These are phyloP conservation scores for Verticillium dahliae DNA, from an alignment of 2,329 filamentous ascomycete species.

Conservation along the genomic window DNA sequence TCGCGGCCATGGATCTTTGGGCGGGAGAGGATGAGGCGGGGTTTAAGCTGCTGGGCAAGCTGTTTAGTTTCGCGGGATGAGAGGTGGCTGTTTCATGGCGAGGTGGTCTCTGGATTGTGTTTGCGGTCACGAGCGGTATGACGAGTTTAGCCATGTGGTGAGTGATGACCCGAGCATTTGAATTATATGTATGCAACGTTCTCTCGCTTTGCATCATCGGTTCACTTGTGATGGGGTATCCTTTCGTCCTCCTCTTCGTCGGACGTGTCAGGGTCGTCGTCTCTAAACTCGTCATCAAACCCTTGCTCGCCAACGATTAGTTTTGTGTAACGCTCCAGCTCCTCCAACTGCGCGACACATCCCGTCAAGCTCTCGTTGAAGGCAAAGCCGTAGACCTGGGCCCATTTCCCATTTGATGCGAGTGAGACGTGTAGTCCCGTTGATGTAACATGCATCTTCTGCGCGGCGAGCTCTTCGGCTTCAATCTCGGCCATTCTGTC, in stretches of 20 bases:
- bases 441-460: not conserved
- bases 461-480: conserved; percentile 17
- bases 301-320: conserved; percentile 50
- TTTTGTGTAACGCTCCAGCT: conserved; percentile 50
- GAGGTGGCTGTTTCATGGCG: not conserved
- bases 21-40: conserved; percentile 1
- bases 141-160: too few relatives aligned
- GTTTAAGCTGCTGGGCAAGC: not conserved
- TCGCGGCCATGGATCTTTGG: conserved; percentile 4
- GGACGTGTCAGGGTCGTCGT: not conserved
- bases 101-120: too few relatives aligned
- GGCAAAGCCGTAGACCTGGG: conserved; percentile 50
- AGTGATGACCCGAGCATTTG: too few relatives aligned
- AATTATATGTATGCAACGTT: not conserved
- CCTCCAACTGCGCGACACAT: conserved; percentile 47
- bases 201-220: not conserved
- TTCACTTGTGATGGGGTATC: not conserved
- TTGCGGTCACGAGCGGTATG: too few relatives aligned
- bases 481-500: conserved; percentile 44
- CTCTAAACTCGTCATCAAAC: conserved; percentile 6
- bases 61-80: not conserved
- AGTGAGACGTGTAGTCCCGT: not conserved
- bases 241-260: not conserved
- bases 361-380: conserved; percentile 47
- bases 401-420: conserved; percentile 36